Evolutionary conservation across 495 filamentous ascomycete genomes (phyloP).

Genomic region (Neurospora sp.): DNA sequence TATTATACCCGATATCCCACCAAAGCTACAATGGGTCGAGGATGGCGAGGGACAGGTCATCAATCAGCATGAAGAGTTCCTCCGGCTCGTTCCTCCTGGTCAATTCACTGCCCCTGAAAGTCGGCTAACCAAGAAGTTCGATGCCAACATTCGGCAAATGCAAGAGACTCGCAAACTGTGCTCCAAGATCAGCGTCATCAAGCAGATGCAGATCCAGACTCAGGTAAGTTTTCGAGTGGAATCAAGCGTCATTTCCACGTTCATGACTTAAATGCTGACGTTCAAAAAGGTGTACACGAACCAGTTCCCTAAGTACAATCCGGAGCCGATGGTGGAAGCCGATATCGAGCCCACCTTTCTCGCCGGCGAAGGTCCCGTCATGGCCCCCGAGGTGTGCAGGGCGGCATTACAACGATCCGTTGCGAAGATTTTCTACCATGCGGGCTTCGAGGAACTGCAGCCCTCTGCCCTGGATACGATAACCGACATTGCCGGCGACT

Average conservation of each 20-base stretch:
- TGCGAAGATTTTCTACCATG: constrained; percentile 90
- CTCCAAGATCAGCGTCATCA: constrained; percentile 92
- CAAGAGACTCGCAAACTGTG: constrained; percentile 94
- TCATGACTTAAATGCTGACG: constrained; percentile 5
- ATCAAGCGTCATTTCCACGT: not conserved
- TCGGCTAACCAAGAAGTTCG: constrained; percentile 65
- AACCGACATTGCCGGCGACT: constrained; percentile 84
- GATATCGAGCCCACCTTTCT: constrained; percentile 79
- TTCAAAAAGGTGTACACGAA: constrained; percentile 77
- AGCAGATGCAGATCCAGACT: constrained; percentile 98
- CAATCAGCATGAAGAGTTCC: constrained; percentile 71
- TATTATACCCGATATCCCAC: constrained; percentile 72
- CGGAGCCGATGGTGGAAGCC: constrained; percentile 77
- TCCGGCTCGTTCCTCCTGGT: constrained; percentile 61
- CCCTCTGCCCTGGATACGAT: constrained; percentile 84
- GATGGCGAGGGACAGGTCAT: constrained; percentile 79
- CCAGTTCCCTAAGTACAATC: constrained; percentile 95
- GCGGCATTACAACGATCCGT: constrained; percentile 82
- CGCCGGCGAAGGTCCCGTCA: constrained; percentile 78
- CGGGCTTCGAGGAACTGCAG: constrained; percentile 96
- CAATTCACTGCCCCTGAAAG: constrained; percentile 73
- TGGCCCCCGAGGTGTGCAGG: constrained; percentile 68
- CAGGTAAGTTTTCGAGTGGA: constrained; percentile 49
- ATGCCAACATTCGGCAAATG: constrained; percentile 88
- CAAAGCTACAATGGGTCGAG: constrained; percentile 72